Conservation (phyloP, 2,329 filamentous ascomycete species). For the Ophiostoma sp. region DNA sequence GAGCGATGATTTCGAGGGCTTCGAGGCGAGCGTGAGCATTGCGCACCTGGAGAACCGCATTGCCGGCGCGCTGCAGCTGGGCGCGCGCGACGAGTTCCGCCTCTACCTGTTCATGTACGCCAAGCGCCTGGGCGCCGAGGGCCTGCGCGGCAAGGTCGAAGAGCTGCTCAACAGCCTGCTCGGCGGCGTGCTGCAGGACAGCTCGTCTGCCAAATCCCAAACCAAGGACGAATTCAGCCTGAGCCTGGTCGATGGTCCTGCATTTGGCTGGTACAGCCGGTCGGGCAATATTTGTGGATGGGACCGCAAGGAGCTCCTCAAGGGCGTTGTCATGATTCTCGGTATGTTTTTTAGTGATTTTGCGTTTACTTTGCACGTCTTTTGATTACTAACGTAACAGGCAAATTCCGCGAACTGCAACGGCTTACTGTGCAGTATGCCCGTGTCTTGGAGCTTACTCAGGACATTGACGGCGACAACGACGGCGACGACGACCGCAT, state of each 20-base stretch:
- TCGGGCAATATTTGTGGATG: slow-evolving; percentile 80
- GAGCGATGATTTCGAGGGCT: slow-evolving; percentile 83
- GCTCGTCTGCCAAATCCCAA: neutral
- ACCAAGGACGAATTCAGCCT: neutral
- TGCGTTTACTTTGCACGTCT: neutral
- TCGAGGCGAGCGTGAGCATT: slow-evolving; percentile 86
- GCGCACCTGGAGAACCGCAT: slow-evolving; percentile 94
- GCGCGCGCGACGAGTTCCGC: slow-evolving; percentile 85
- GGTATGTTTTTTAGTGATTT: slow-evolving; percentile 53
- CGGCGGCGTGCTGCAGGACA: slow-evolving; percentile 61
- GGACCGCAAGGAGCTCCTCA: slow-evolving; percentile 80
- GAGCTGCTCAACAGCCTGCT: slow-evolving; percentile 80
- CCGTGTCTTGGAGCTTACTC: slow-evolving; percentile 63
- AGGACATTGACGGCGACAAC: slow-evolving; percentile 44
- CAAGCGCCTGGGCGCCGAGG: slow-evolving; percentile 88
- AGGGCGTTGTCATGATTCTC: slow-evolving; percentile 85
- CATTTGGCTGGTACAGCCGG: slow-evolving; percentile 57
- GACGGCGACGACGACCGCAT: neutral
- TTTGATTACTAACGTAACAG: slow-evolving; percentile 41
- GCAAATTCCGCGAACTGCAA: slow-evolving; percentile 92
- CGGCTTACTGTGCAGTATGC: slow-evolving; percentile 93
- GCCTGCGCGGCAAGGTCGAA: slow-evolving; percentile 80
- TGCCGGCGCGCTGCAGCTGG: slow-evolving; percentile 78
- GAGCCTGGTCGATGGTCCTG: slow-evolving; percentile 34
- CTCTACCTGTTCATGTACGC: slow-evolving; percentile 98